Evolutionary conservation across 345 rosid species (phyloP).

Genomic region (Eucalyptus cloeziana): DNA sequence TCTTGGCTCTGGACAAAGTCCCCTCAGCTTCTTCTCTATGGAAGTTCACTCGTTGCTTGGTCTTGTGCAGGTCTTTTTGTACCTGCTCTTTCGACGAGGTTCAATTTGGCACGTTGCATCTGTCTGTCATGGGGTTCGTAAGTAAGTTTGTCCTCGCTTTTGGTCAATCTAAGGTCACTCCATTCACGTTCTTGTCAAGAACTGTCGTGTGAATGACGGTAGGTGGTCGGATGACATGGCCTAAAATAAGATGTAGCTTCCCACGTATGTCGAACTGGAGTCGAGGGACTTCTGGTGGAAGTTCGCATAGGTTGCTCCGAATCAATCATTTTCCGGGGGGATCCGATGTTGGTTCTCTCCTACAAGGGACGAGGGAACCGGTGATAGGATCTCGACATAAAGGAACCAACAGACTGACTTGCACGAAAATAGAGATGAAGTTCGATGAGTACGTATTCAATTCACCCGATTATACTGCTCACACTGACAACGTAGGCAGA

Average conservation of each 20-base stretch:
- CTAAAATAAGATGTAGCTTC: background rate
- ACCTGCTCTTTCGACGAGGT: background rate
- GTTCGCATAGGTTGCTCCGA: background rate
- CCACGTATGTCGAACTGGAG: background rate
- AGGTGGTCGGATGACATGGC: background rate
- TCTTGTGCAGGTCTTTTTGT: background rate
- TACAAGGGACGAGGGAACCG: background rate
- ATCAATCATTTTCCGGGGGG: background rate
- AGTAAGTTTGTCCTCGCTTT: background rate
- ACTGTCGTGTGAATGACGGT: background rate
- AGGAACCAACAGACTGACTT: background rate
- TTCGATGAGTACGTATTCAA: background rate
- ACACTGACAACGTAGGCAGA: background rate
- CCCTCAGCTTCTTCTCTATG: background rate
- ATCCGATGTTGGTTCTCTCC: background rate
- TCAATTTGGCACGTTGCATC: background rate
- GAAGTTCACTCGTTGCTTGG: background rate
- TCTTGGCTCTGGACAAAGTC: background rate
- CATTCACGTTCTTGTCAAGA: background rate
- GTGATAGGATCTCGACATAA: background rate
- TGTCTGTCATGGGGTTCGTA: background rate
- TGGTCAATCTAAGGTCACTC: background rate
- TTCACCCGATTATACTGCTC: background rate
- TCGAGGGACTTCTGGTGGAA: background rate
- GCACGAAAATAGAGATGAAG: background rate